phyloP scores from a whole-genome alignment of 2,329 filamentous ascomycete species.

The Hirsutella thompsonii region DNA sequence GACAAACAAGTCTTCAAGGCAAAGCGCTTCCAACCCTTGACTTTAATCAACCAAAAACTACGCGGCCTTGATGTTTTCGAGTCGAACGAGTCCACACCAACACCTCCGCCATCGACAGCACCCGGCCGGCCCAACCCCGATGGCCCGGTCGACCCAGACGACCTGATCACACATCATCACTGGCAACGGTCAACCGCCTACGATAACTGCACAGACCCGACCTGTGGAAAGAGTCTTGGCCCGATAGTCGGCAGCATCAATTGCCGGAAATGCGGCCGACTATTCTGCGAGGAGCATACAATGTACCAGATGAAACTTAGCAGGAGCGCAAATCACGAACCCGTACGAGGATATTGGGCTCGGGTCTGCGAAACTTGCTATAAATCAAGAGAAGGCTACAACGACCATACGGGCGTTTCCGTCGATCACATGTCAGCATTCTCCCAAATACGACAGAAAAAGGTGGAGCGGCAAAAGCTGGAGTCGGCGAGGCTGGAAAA shows the following conservation, averaged over 20 bases:
- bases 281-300: constrained; percentile 96
- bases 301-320: constrained; percentile 99
- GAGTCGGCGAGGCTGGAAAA: constrained; percentile 88
- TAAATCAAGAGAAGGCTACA: constrained; percentile 91
- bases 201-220: constrained; percentile 77
- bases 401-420: constrained; percentile 65
- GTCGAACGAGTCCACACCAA: constrained; percentile 58
- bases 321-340: constrained; percentile 77
- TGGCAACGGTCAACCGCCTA: constrained; percentile 70
- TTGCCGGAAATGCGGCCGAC: constrained; percentile 79
- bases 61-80: constrained; percentile 90
- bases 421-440: constrained; percentile 66
- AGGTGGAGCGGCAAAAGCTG: constrained; percentile 71
- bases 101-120: constrained; percentile 12
- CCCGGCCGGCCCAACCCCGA: constrained; percentile 28
- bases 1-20: constrained; percentile 88
- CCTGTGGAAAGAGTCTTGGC: constrained; percentile 70
- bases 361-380: constrained; percentile 98
- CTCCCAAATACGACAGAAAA: constrained; percentile 55
- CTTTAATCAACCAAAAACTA: constrained; percentile 84
- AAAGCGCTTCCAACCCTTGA: constrained; percentile 83
- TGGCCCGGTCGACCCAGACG: constrained; percentile 60
- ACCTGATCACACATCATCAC: constrained; percentile 74
- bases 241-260: constrained; percentile 76
- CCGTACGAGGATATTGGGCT: constrained; percentile 82